Base-by-base conservation (phyloP, 306 rosid genomes). In the Ochetophila trinervis region DNA sequence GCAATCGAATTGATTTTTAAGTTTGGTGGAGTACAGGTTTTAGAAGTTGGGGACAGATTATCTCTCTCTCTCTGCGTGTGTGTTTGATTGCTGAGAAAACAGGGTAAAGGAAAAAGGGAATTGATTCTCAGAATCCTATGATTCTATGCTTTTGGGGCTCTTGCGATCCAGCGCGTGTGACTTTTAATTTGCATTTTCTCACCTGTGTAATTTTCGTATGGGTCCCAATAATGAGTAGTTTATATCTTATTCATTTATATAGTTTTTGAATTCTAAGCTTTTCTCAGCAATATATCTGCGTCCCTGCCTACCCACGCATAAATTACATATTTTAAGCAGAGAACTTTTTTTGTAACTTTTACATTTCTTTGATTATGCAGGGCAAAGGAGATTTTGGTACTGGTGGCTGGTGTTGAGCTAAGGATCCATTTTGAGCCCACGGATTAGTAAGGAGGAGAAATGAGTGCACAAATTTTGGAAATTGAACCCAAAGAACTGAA, bases 401-500 rank as follows among this genome's bases (percentile, higher is more conserved):
- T 63, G 27, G 53, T 55, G 10, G 59, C 45, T 35, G 36, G 81
- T 49, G 50, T 68, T 74, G 76, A 60, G 44, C 65, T 47, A 22
- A 34, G 37, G 24, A 50, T 64, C 57, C 22, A 32, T 27, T 66
- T 78, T 70, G 72, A 47, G 67, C 73, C 71, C 20, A 63, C 66
- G 45, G 60, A 48, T 58, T 57, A 32, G 52, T 36, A 65, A 24
- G 60, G 57, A 58, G 60, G 53, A 76, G 78, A 76, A 76, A 92
- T 93, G 97, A 86, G 70, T 76, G 70, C 72, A 16, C 82, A 78
- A 59, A 70, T 89, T 59, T 79, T 93, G 66, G 85, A 86, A 70
- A 84, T 93, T 68, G 86, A 93, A 50, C 97, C 98, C 54, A 82
- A 70, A 61, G 94, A 93, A 74, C 84, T 93, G 83, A 72, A 83